Evolutionary conservation across 441 rosid genomes (phyloP).

Genomic region (Gossypium aridum): DNA sequence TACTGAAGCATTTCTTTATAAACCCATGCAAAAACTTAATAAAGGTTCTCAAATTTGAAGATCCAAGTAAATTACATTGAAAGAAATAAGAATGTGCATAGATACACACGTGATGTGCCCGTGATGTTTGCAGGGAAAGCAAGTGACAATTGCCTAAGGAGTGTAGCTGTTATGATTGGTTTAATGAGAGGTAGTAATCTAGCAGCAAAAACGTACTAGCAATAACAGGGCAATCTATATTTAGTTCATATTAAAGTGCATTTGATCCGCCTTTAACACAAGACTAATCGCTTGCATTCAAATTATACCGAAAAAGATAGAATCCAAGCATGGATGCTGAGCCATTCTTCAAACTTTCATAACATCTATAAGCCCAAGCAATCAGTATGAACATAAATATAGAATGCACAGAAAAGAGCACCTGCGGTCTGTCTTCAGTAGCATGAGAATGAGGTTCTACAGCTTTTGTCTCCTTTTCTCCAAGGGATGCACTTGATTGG

Average conservation of each 20-base stretch:
- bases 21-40: not conserved
- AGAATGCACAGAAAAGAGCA: conserved; percentile 11
- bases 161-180: not conserved
- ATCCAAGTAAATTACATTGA: not conserved
- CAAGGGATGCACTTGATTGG: conserved; percentile 23
- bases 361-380: not conserved
- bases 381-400: not conserved
- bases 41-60: not conserved
- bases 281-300: not conserved
- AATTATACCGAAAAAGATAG: not conserved
- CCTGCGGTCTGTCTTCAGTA: conserved; percentile 31
- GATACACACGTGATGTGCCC: not conserved
- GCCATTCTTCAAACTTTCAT: not conserved
- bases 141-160: not conserved
- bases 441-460: conserved; percentile 8
- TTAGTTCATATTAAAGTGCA: not conserved
- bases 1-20: not conserved
- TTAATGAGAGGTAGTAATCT: not conserved
- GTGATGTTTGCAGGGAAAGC: not conserved
- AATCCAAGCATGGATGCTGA: not conserved
- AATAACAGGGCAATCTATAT: not conserved
- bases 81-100: not conserved
- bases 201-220: not conserved
- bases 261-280: not conserved
- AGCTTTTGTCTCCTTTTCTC: conserved; percentile 23